Base-by-base conservation (phyloP, 148 eudicot species). In the Diospyros lotus region DNA sequence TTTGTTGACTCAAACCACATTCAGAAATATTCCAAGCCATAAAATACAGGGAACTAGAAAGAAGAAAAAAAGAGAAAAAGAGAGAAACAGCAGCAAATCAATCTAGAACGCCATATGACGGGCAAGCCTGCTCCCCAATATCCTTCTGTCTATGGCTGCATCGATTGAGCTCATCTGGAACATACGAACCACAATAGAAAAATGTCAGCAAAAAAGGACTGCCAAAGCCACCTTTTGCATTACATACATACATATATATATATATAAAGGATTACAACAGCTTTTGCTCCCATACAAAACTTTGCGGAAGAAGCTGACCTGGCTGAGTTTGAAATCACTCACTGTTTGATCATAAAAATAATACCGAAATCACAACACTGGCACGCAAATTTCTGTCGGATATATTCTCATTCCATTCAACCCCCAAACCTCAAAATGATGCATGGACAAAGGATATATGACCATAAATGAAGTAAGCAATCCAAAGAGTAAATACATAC, bases 131-230 rank as follows among this genome's bases (percentile, higher is more conserved):
- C 97, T 83, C 84, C 89, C 98, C 2, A 88, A 90, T 83, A 96
- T 96, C 84, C 99, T 88, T 83, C 88, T 84, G 83, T 96, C 99
- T 75, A 96, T 93, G 71, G 98, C 99, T 44, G 99, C 98, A 84
- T 96, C 99, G 74, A 96, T 86, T 63, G 99, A 96, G 78, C 88
- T 91, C 99, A 96, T 96, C 99, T 96, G 90, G 64, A 84, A 85
- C 48, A 83, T 66, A 62, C 39, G 28, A n/a, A 45, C 70, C 61
- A 74, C 65, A 40, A 59, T 12, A 54, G 43, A 45, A 42, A 28
- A 71, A 64, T 80, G 64, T 76, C 69, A 41, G 53, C 72, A 54
- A 38, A 28, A 28, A 28, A 28, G 28, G 28, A 28, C 28, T 28
- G 28, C 28, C 28, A 9, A 54, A 40, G 0, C 60, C 13, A 14